Conservation (phyloP, 1,284 basidiomycete species). For the Moniliella sp. region DNA sequence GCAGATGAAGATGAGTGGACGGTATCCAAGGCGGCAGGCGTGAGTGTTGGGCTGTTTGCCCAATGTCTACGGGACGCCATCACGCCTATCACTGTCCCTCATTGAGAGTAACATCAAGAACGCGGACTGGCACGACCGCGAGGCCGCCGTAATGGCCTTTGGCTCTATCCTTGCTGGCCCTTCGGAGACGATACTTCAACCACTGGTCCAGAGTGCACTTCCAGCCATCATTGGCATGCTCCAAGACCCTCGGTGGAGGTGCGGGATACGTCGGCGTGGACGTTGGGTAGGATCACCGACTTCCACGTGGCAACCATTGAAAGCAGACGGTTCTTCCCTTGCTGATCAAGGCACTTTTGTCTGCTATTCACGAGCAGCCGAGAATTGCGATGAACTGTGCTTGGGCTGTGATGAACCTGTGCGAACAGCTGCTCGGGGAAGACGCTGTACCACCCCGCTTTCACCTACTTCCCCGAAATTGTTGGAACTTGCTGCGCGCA, state of each 20-base stretch:
- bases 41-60: slow-evolving; percentile 68
- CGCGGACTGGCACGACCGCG: slow-evolving; percentile 73
- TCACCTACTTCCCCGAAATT: slow-evolving; percentile 61
- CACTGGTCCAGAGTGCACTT: slow-evolving; percentile 79
- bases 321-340: slow-evolving; percentile 65
- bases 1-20: slow-evolving; percentile 98
- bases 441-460: slow-evolving; percentile 40
- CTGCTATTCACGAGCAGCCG: slow-evolving; percentile 57
- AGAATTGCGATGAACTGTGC: slow-evolving; percentile 82
- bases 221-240: slow-evolving; percentile 90
- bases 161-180: slow-evolving; percentile 92
- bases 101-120: slow-evolving; percentile 86
- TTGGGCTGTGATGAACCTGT: slow-evolving; percentile 82
- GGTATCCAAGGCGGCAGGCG: slow-evolving; percentile 88
- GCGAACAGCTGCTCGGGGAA: slow-evolving; percentile 17
- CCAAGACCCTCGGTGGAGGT: slow-evolving; percentile 63
- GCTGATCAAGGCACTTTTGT: slow-evolving; percentile 61
- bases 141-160: slow-evolving; percentile 94
- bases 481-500: slow-evolving; percentile 17
- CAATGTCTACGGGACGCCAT: slow-evolving; percentile 74
- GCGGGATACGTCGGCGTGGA: slow-evolving; percentile 95
- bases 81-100: slow-evolving; percentile 80
- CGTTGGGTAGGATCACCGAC: slow-evolving; percentile 82
- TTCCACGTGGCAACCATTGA: slow-evolving; percentile 67
- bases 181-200: slow-evolving; percentile 60